Percentiles rank a stretch among this genome's conserved stretches.
These are phyloP conservation scores for Ammopiptanthus mongolicus DNA, from an alignment of 306 rosid genomes.

Conservation along the genomic window DNA sequence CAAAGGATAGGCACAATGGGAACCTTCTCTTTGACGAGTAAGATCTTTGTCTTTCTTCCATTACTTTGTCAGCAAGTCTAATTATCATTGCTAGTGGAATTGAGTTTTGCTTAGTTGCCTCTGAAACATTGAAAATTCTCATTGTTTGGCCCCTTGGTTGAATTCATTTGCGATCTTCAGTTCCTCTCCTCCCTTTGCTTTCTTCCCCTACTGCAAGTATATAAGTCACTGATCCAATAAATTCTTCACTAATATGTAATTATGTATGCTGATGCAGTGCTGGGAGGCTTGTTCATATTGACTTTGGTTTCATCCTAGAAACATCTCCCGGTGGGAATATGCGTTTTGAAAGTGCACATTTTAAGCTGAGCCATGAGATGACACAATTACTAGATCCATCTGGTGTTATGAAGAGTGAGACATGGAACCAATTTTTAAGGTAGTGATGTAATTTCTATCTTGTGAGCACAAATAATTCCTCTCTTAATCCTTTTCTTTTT, in stretches of 20 bases:
- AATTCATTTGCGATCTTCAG: slow-evolving; percentile 1
- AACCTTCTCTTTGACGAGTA: slow-evolving; percentile 89
- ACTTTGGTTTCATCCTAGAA: slow-evolving; percentile 94
- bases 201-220: neutral
- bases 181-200: neutral
- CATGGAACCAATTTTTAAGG: slow-evolving; percentile 95
- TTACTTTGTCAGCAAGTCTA: neutral
- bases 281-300: slow-evolving; percentile 95
- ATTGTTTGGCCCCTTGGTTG: neutral
- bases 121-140: slow-evolving; percentile 14
- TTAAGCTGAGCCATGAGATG: slow-evolving; percentile 99
- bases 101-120: slow-evolving; percentile 5
- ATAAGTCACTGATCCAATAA: neutral
- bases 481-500: neutral
- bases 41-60: slow-evolving; percentile 15
- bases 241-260: slow-evolving; percentile 16
- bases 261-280: slow-evolving; percentile 49
- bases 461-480: neutral
- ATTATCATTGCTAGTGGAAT: slow-evolving; percentile 2
- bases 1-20: slow-evolving; percentile 97
- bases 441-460: slow-evolving; percentile 17
- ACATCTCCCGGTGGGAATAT: slow-evolving; percentile 97
- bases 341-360: slow-evolving; percentile 99
- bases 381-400: slow-evolving; percentile 96
- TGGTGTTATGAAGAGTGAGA: slow-evolving; percentile 90